A percentile compares a stretch with the other conserved stretches of the same genome.
These are phyloP conservation scores for Rubroboletus pulcherrimus DNA, from an alignment of 768 basidiomycete genomes.

Conservation along the genomic window DNA sequence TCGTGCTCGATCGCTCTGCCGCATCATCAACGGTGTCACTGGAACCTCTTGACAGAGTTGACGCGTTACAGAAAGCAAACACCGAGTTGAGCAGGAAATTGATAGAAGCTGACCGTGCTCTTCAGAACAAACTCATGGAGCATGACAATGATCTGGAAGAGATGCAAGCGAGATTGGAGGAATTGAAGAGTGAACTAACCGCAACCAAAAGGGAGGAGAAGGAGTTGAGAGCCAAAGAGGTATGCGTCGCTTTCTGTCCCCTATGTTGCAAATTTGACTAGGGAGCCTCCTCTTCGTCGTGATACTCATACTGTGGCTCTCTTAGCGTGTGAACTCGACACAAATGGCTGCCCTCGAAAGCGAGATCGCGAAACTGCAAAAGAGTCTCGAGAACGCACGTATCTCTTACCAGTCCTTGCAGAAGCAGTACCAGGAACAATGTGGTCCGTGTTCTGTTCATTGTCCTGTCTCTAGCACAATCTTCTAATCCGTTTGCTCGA, in stretches of 20 bases:
- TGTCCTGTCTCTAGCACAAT: background rate
- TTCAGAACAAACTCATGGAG: slow-evolving; percentile 64
- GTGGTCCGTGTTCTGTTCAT: slow-evolving; percentile 46
- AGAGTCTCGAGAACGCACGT: slow-evolving; percentile 69
- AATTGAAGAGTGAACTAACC: slow-evolving; percentile 69
- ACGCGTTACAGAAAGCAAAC: slow-evolving; percentile 70
- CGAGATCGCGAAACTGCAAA: slow-evolving; percentile 74
- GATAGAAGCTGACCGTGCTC: slow-evolving; percentile 65
- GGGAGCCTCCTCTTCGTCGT: background rate
- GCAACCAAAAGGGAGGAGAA: slow-evolving; percentile 89
- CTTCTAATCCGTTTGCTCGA: background rate
- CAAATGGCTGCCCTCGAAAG: slow-evolving; percentile 72
- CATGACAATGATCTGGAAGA: slow-evolving; percentile 85
- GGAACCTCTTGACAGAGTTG: slow-evolving; percentile 67
- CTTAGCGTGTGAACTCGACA: slow-evolving; percentile 56
- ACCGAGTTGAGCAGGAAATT: slow-evolving; percentile 72
- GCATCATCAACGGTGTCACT: slow-evolving; percentile 65
- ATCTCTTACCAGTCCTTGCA: slow-evolving; percentile 73
- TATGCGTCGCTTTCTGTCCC: slow-evolving; percentile 28
- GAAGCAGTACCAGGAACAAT: slow-evolving; percentile 88
- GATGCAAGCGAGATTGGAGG: slow-evolving; percentile 72
- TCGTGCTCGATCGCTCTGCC: slow-evolving; percentile 57
- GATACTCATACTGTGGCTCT: slow-evolving; percentile 8
- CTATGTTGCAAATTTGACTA: slow-evolving; percentile 1
- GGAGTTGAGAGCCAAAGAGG: slow-evolving; percentile 85